Percentiles rank a stretch among this genome's conserved stretches.
phyloP scores from a whole-genome alignment of 345 rosid genomes.

The Pistacia integerrima region DNA sequence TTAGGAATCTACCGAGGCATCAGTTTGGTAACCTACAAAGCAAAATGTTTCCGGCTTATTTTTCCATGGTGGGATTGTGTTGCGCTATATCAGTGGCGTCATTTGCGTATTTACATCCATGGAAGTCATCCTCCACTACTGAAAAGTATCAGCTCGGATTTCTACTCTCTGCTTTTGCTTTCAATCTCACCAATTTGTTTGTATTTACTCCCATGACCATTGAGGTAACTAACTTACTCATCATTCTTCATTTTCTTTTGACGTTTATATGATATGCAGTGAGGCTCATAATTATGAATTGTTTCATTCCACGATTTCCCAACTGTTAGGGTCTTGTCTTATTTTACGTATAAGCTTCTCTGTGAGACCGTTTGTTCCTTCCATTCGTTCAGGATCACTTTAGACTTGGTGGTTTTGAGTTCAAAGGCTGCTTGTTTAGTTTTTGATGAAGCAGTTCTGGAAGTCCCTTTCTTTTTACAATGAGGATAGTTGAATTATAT shows the following conservation, averaged over 20 bases:
- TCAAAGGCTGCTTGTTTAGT: neutral
- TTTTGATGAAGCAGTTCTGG: neutral
- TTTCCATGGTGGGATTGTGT: constrained; percentile 73
- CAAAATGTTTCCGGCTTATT: constrained; percentile 99
- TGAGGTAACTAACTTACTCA: constrained; percentile 52
- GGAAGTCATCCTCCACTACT: constrained; percentile 66
- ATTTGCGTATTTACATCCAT: constrained; percentile 89
- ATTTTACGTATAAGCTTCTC: too few species aligned
- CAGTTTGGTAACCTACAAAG: constrained; percentile 90
- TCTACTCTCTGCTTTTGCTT: constrained; percentile 74
- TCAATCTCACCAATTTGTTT: constrained; percentile 82
- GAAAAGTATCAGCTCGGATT: constrained; percentile 97
- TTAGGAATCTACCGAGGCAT: constrained; percentile 90
- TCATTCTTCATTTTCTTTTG: neutral
- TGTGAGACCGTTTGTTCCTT: too few species aligned
- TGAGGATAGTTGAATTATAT: neutral
- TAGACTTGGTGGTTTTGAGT: too few species aligned
- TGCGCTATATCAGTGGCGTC: constrained; percentile 68
- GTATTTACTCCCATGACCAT: constrained; percentile 96
- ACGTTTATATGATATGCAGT: neutral
- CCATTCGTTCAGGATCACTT: too few species aligned
- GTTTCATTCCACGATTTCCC: too few species aligned
- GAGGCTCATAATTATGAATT: neutral
- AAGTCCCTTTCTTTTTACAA: neutral
- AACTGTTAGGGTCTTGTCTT: too few species aligned